These are phyloP conservation scores for Phialemoniopsis sp. DNA, from an alignment of 2,329 filamentous ascomycete species.

Conservation along the genomic window DNA sequence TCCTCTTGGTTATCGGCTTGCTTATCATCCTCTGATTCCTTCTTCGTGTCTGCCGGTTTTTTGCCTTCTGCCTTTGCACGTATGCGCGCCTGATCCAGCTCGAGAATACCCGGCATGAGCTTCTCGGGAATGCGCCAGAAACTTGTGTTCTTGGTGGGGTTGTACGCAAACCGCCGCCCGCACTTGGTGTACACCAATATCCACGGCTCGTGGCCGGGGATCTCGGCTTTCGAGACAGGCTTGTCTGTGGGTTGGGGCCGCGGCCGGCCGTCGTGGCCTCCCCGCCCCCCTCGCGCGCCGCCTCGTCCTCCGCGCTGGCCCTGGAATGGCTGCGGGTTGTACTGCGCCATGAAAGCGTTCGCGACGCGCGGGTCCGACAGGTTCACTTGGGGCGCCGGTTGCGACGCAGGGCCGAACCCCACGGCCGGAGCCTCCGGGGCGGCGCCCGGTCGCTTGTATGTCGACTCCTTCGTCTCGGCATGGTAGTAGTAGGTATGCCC, in stretches of 20 bases:
- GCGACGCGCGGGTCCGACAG: conserved; percentile 53
- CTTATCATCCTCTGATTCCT: conserved; percentile 22
- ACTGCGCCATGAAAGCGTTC: conserved; percentile 57
- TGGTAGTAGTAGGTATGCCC: conserved; percentile 91
- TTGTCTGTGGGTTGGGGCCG: conserved; percentile 70
- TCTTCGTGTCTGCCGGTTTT: conserved; percentile 8
- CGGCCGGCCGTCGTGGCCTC: conserved; percentile 54
- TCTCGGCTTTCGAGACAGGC: conserved; percentile 72
- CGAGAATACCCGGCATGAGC: conserved; percentile 72
- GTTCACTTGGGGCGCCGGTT: conserved; percentile 27
- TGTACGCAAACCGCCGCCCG: conserved; percentile 85
- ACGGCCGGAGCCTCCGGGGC: conserved; percentile 16
- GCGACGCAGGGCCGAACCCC: conserved; percentile 27
- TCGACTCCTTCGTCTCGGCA: conserved; percentile 75
- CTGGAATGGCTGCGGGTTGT: conserved; percentile 33
- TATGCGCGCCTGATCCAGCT: conserved; percentile 69
- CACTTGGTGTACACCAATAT: conserved; percentile 89
- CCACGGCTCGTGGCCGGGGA: conserved; percentile 84
- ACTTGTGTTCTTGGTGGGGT: conserved; percentile 79
- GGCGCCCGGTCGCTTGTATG: conserved; percentile 70
- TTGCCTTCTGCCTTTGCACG: conserved; percentile 43
- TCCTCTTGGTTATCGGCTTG: conserved; percentile 30
- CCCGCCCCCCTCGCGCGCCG: conserved; percentile 35
- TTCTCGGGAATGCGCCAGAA: conserved; percentile 94
- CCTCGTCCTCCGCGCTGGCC: conserved; percentile 35